Conservation (phyloP, 1,284 basidiomycete genomes). For the Trametes polyzona region DNA sequence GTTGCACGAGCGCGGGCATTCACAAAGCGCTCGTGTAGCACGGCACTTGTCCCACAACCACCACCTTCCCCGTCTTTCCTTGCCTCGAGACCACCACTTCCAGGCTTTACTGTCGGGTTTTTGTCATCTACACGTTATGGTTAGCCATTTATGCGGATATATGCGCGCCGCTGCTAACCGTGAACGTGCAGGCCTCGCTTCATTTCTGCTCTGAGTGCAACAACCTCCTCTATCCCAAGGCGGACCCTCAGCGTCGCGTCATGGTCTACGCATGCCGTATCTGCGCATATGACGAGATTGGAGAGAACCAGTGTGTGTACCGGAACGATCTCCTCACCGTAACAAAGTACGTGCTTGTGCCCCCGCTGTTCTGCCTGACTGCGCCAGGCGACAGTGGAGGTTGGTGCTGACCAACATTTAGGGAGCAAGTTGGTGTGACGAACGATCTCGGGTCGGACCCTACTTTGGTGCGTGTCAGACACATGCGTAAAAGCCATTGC, state of each 20-base stretch:
- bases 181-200: slow-evolving; percentile 78
- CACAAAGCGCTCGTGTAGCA: no score
- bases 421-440: slow-evolving; percentile 92
- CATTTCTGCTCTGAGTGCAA: slow-evolving; percentile 93
- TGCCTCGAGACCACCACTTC: no score
- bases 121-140: not conserved
- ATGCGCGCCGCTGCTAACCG: no score
- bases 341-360: slow-evolving; percentile 73
- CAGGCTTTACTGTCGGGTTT: no score
- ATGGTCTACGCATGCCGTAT: slow-evolving; percentile 95
- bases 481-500: no score
- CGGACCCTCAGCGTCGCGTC: slow-evolving; percentile 83
- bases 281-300: slow-evolving; percentile 87
- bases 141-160: no score
- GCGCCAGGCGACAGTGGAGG: not conserved
- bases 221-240: slow-evolving; percentile 93
- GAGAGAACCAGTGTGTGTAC: slow-evolving; percentile 90
- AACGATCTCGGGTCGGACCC: slow-evolving; percentile 90
- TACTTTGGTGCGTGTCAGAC: slow-evolving; percentile 71
- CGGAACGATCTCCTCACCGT: slow-evolving; percentile 93
- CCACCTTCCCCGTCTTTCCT: no score
- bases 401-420: slow-evolving; percentile 37
- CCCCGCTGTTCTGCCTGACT: not conserved
- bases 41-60: no score
- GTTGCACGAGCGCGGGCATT: no score